These are phyloP conservation scores for Helotiales sp. DNA, from an alignment of 2,329 filamentous ascomycete species.

Conservation along the genomic window DNA sequence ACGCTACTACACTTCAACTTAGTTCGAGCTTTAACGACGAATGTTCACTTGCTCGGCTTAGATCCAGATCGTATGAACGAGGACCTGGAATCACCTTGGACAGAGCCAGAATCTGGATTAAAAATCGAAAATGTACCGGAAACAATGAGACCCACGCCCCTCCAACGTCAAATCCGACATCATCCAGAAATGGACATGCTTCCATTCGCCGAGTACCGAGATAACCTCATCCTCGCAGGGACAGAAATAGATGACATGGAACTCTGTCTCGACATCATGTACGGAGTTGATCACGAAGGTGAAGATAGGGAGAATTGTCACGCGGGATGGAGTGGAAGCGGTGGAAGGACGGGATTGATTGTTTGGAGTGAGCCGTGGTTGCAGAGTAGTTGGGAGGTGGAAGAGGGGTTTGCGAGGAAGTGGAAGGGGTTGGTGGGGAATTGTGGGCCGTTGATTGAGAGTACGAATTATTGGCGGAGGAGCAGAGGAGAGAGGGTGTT, in stretches of 20 bases:
- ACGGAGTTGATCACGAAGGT: constrained; percentile 20
- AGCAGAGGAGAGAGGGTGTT: constrained; percentile 26
- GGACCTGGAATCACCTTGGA: constrained; percentile 24
- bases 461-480: constrained; percentile 39
- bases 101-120: neutral
- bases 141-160: constrained; percentile 38
- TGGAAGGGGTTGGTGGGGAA: constrained; percentile 43
- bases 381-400: constrained; percentile 47
- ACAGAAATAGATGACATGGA: constrained; percentile 37
- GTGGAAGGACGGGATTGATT: constrained; percentile 38
- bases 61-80: constrained; percentile 16
- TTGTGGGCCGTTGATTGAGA: constrained; percentile 39
- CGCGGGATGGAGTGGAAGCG: neutral
- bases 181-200: constrained; percentile 43
- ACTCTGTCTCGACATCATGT: constrained; percentile 41
- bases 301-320: neutral
- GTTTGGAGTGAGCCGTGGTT: constrained; percentile 52
- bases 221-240: constrained; percentile 40
- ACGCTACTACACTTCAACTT: constrained; percentile 41
- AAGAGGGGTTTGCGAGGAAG: constrained; percentile 44
- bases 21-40: constrained; percentile 37
- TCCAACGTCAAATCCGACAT: constrained; percentile 40
- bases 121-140: constrained; percentile 12
- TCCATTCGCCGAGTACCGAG: constrained; percentile 39
- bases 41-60: constrained; percentile 33